Base-by-base conservation (phyloP, 2,329 filamentous ascomycete genomes). In the Aspergillus cejpii region DNA sequence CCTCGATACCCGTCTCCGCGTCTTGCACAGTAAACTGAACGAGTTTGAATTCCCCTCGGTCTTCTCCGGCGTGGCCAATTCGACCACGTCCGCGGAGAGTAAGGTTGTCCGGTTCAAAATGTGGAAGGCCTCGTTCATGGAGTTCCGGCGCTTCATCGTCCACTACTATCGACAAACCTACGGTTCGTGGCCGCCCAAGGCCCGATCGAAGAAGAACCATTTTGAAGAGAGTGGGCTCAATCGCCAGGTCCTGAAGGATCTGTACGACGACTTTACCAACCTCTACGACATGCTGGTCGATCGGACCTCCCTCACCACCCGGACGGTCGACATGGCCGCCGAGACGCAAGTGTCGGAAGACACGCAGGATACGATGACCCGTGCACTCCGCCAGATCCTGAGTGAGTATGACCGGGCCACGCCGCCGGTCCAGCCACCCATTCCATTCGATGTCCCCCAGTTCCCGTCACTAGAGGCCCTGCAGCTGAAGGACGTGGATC, bases 201-300 rank as follows among this genome's bases (percentile, higher is more conserved):
- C 89, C 1, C 85, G 79, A 57, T 91, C 83, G 56, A 94, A 94
- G 75, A 95, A 94, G 76, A 94, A 95, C 61, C 79, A 83, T 1
- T 87, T 95, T 52, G 83, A 85, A 21, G 88, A 90, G 55, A 86
- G 81, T 54, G 91, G 91, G 0, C 75, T 97, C 17, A 96, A 96
- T 65, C 79, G 92, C 19, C 69, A 88, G 36, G 87, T 95, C 5
- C 73, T 96, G 33, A 81, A 81, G 60, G 83, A 87, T 34, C 70
- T 97, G 6, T 97, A 96, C 67, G 77, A 81, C 20, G 91, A 98
- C 63, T 80, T 96, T 58, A 87, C 86, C 55, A 80, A 83, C 29
- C 73, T 97, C 12, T 97, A 97, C 66, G 90, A 97, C 60, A 73
- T 95, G 47, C 71, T 95, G 11, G 92, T 88, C 4, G 88, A 97